Evolutionary conservation across 768 basidiomycete species (phyloP).

Genomic region (Lactarius hengduanensis): DNA sequence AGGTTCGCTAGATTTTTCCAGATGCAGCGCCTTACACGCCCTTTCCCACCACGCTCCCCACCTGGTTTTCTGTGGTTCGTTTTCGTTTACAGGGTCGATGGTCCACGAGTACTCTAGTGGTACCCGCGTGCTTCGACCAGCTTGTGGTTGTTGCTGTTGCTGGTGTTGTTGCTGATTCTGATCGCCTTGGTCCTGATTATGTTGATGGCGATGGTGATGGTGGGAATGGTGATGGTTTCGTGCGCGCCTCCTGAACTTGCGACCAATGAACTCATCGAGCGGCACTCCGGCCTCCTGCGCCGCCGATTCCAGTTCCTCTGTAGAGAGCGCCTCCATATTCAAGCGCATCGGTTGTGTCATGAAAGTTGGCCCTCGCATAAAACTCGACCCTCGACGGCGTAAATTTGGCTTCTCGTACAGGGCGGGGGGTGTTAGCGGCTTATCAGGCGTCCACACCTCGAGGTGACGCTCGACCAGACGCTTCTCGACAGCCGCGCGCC

Average conservation of each 20-base stretch:
- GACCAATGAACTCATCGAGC: conserved; percentile 43
- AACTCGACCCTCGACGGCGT: conserved; percentile 23
- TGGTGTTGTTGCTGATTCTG: not conserved
- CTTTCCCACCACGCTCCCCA: conserved; percentile 17
- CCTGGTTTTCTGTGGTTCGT: not conserved
- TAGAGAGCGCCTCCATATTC: conserved; percentile 59
- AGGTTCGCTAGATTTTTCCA: not conserved
- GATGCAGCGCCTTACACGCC: not conserved
- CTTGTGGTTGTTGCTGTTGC: not conserved
- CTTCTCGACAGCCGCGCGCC: conserved; percentile 63
- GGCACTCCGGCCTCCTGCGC: conserved; percentile 69
- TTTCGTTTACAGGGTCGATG: conserved; percentile 4
- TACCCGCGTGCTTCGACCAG: not conserved
- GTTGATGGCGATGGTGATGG: not conserved
- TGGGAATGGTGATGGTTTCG: not conserved
- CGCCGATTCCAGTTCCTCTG: conserved; percentile 54
- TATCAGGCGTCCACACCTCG: conserved; percentile 53
- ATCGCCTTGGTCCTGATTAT: not conserved
- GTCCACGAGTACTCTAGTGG: conserved; percentile 21
- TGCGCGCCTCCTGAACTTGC: conserved; percentile 22
- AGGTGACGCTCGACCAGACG: conserved; percentile 50
- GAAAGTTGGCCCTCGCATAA: conserved; percentile 31
- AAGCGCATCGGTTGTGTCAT: conserved; percentile 48
- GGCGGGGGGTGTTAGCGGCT: conserved; percentile 3
- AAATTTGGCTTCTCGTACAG: conserved; percentile 18